Evolutionary conservation across 2,329 filamentous ascomycete species (phyloP).

Genomic region (Pseudophaeomoniella oleicola): DNA sequence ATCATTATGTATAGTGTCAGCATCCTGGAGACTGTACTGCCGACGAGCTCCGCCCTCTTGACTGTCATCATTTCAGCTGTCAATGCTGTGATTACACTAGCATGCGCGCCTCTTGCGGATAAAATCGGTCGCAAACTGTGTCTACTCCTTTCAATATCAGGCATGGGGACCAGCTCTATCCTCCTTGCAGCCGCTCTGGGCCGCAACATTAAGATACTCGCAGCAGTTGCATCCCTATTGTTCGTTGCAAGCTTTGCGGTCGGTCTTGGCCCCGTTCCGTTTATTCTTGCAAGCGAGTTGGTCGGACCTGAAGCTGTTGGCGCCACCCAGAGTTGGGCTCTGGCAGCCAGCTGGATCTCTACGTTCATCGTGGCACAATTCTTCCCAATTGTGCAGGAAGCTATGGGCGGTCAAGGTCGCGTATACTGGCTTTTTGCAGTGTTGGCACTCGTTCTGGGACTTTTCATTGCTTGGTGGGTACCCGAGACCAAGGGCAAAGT

Average conservation of each 20-base stretch:
- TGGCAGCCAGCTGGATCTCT: constrained; percentile 76
- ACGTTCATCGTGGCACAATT: constrained; percentile 91
- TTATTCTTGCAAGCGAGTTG: constrained; percentile 82
- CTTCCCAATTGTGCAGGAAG: constrained; percentile 74
- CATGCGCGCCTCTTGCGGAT: constrained; percentile 73
- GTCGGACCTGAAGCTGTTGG: constrained; percentile 84
- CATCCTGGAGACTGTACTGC: constrained; percentile 65
- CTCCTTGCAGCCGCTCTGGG: constrained; percentile 69
- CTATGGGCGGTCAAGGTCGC: constrained; percentile 62
- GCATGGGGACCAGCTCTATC: constrained; percentile 68
- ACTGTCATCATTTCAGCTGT: constrained; percentile 78
- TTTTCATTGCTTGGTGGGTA: constrained; percentile 60
- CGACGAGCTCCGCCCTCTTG: constrained; percentile 65
- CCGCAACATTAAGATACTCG: constrained; percentile 56
- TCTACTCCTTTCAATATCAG: constrained; percentile 65
- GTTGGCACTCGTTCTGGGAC: constrained; percentile 51
- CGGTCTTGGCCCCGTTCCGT: constrained; percentile 84
- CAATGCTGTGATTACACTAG: constrained; percentile 70
- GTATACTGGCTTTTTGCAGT: constrained; percentile 86
- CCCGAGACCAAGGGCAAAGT: constrained; percentile 82
- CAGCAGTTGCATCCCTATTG: constrained; percentile 63
- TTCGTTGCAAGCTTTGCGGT: constrained; percentile 87
- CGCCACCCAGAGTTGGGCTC: constrained; percentile 74
- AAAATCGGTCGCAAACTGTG: constrained; percentile 76
- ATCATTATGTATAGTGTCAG: constrained; percentile 98